Evolutionary conservation across 495 filamentous ascomycete species (phyloP).

Genomic region (Aspergillus sclerotioniger): DNA sequence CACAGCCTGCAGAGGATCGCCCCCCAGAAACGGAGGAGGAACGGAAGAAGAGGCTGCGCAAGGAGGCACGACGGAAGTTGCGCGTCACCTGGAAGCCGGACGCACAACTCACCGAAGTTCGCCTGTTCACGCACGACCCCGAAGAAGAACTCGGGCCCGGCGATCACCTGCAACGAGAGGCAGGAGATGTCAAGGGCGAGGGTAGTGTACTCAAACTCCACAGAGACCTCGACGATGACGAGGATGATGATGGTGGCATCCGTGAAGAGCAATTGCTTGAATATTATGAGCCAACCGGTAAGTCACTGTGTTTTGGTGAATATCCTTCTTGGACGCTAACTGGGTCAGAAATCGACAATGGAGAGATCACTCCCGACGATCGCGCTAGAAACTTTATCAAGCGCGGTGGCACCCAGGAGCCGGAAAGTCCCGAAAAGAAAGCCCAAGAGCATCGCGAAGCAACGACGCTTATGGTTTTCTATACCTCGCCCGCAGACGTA

Average conservation of each 20-base stretch:
- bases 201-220: constrained; percentile 79
- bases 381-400: constrained; percentile 57
- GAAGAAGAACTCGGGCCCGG: constrained; percentile 76
- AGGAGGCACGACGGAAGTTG: constrained; percentile 71
- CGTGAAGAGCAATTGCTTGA: constrained; percentile 45
- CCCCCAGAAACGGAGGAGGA: constrained; percentile 76
- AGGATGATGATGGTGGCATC: constrained; percentile 61
- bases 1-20: constrained; percentile 50
- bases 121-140: constrained; percentile 74
- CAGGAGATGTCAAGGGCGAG: constrained; percentile 69
- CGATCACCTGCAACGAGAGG: constrained; percentile 63
- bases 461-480: constrained; percentile 80
- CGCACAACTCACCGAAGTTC: constrained; percentile 65
- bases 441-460: constrained; percentile 69
- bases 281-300: constrained; percentile 46
- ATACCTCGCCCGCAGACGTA: constrained; percentile 69
- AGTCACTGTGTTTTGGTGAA: constrained; percentile 8
- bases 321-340: constrained; percentile 22
- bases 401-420: constrained; percentile 58
- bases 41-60: constrained; percentile 68
- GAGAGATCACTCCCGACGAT: constrained; percentile 48
- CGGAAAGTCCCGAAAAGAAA: constrained; percentile 63
- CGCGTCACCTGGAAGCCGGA: constrained; percentile 72
- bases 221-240: constrained; percentile 59
- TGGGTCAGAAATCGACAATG: constrained; percentile 53